phyloP scores from a whole-genome alignment of 169 alveolate genomes.

The Theileria annulata region DNA sequence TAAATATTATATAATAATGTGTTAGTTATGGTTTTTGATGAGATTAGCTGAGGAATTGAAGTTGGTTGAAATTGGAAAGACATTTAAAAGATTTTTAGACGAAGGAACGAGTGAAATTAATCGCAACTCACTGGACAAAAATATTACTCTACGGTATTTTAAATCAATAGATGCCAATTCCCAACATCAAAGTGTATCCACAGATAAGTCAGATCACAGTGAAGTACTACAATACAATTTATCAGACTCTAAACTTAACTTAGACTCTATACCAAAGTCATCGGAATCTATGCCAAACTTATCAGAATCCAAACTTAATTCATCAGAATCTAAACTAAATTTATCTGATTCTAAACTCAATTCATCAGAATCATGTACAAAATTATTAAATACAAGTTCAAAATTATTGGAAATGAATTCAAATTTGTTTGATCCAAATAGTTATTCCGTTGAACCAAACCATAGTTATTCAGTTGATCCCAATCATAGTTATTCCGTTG shows the following conservation, averaged over 20 bases:
- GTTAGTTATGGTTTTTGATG: constrained; percentile 59
- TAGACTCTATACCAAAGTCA: too few relatives aligned
- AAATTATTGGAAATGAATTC: too few relatives aligned
- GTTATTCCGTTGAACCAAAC: not conserved
- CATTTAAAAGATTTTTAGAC: not conserved
- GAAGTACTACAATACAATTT: too few relatives aligned
- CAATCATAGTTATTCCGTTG: not conserved
- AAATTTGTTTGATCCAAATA: not conserved
- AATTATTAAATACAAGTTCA: not conserved
- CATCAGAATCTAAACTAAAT: not conserved
- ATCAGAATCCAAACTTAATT: too few relatives aligned
- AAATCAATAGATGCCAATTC: not conserved
- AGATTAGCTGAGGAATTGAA: constrained; percentile 50
- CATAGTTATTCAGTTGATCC: not conserved
- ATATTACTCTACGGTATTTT: constrained; percentile 3
- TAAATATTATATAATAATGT: too few relatives aligned
- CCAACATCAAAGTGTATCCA: too few relatives aligned
- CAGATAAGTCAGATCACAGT: too few relatives aligned
- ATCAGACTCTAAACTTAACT: too few relatives aligned
- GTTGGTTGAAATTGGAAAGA: constrained; percentile 43
- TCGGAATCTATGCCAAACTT: too few relatives aligned
- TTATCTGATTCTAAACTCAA: not conserved
- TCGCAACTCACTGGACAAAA: constrained; percentile 11
- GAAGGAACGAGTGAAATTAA: not conserved
- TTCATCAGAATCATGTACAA: not conserved